Evolutionary conservation across 257 asterid genomes (phyloP), one percentile per base, ranked within the genome.

Genomic region (Solanum pinnatisectum): DNA sequence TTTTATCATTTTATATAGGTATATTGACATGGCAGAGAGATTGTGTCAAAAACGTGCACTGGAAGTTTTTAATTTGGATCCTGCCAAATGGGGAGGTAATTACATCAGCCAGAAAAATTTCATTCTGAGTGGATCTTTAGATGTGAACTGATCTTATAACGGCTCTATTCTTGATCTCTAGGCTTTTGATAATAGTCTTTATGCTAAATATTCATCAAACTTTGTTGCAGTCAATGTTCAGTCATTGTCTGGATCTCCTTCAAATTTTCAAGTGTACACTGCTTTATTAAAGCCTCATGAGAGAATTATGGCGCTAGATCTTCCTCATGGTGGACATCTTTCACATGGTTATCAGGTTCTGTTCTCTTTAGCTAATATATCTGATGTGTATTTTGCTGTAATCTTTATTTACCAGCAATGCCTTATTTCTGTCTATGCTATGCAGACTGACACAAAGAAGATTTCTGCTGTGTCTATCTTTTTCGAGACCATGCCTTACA

Each of bases 291-390:
- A 93, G 91, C 98, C 99, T 85, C 99, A 96, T 90, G 99, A 96
- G 89, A 95, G 98, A 91, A 96, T 95, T 76, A 96, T 96, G 99
- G 98, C 99, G 20, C 99, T 96, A 89, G 99, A 96, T 95, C 99
- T 96, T 90, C 99, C 99, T 88, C 99, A 96, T 20, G 99, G 99
- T 87, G 99, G 99, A 59, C 99, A 96, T 92, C 92, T 96, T 87
- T 96, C 99, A 42, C 99, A 96, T 89, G 99, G 99, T 90, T 96
- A 96, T 95, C 98, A 96, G 99, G 99, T 96, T 82, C 88, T 77
- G 88, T 88, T 85, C 71, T 39, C 89, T 36, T 83, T 84, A 27
- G 37, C 84, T 46, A 46, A 52, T 52, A 14, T 59, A 70, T 7
- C 30, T 59, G 52, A 65, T 74, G 76, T 42, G 42, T 78, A 4